Percentiles rank a stretch among this genome's conserved stretches.
Evolutionary conservation across 352 stramenopile genomes (phyloP).

Genomic region (Stephanocyclus meneghinianus): DNA sequence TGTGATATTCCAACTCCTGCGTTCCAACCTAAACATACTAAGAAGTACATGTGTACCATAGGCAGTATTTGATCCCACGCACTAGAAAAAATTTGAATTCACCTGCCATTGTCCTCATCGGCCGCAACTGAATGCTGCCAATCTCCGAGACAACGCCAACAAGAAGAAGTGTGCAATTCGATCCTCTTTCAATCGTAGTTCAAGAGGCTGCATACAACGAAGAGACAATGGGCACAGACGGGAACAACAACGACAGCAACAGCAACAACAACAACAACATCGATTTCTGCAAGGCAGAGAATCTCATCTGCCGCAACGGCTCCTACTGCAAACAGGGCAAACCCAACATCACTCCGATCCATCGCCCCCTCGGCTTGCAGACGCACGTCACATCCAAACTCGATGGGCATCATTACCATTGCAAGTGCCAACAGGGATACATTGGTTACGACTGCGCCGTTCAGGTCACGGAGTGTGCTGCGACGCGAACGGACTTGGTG

Average conservation of each 20-base stretch:
- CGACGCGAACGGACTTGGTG: conserved; percentile 29
- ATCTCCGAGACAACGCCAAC: too few species aligned
- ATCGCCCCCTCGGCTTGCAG: not conserved
- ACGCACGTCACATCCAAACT: conserved; percentile 3
- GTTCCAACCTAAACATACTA: too few species aligned
- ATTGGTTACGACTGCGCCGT: conserved; percentile 9
- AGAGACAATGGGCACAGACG: not conserved
- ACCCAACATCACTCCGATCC: not conserved
- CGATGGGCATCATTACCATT: conserved; percentile 9
- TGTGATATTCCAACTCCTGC: too few species aligned
- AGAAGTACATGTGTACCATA: too few species aligned
- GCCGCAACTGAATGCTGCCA: too few species aligned
- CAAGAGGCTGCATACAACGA: not conserved
- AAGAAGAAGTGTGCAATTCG: too few species aligned
- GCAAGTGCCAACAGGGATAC: conserved; percentile 8
- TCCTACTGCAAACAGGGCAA: conserved; percentile 10
- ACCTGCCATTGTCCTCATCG: too few species aligned
- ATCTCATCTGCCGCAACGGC: conserved; percentile 3
- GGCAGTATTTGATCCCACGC: too few species aligned
- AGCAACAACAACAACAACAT: not conserved
- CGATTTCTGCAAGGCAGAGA: not conserved
- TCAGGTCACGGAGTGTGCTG: conserved; percentile 13
- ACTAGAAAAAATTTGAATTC: too few species aligned
- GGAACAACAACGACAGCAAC: too few species aligned
- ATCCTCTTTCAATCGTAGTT: too few species aligned